Percentiles rank a stretch among this genome's conserved stretches.
phyloP scores from a whole-genome alignment of 2,329 filamentous ascomycete species.

The Epichloe sp. region DNA sequence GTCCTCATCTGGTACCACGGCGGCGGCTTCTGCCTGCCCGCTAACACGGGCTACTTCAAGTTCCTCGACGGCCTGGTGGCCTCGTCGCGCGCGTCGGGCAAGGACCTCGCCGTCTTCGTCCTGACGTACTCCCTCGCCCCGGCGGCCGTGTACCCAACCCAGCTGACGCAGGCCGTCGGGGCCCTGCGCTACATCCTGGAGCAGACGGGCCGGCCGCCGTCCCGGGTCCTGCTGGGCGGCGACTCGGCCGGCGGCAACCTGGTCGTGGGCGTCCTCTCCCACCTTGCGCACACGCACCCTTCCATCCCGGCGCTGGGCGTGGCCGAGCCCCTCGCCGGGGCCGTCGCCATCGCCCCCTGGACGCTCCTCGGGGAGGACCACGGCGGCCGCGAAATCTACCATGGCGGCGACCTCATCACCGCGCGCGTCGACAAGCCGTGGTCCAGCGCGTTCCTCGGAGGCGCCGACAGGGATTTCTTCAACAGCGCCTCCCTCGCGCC shows the following conservation, averaged over 20 bases:
- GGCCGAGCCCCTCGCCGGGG: conserved; percentile 8
- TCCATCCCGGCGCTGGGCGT: conserved; percentile 9
- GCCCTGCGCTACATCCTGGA: conserved; percentile 10
- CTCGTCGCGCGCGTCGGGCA: conserved; percentile 5
- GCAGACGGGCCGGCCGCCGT: conserved; percentile 5
- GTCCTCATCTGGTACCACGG: conserved; percentile 14
- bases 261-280: conserved; percentile 11
- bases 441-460: conserved; percentile 8
- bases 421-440: conserved; percentile 6
- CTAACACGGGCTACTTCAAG: conserved; percentile 10
- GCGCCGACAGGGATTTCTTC: conserved; percentile 7
- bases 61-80: conserved; percentile 8
- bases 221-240: conserved; percentile 10
- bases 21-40: conserved; percentile 12
- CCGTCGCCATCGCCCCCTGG: conserved; percentile 9
- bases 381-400: conserved; percentile 5
- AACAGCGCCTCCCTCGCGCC: conserved; percentile 10
- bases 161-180: conserved; percentile 11
- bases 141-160: conserved; percentile 10
- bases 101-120: conserved; percentile 10
- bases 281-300: conserved; percentile 10
- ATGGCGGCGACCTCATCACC: conserved; percentile 10
- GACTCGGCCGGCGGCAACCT: conserved; percentile 13
- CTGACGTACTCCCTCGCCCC: conserved; percentile 11
- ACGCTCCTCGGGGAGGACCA: conserved; percentile 8